Evolutionary conservation across 2,329 filamentous ascomycete genomes (phyloP).

Genomic region (Neophaeococcomyces mojaviensis): DNA sequence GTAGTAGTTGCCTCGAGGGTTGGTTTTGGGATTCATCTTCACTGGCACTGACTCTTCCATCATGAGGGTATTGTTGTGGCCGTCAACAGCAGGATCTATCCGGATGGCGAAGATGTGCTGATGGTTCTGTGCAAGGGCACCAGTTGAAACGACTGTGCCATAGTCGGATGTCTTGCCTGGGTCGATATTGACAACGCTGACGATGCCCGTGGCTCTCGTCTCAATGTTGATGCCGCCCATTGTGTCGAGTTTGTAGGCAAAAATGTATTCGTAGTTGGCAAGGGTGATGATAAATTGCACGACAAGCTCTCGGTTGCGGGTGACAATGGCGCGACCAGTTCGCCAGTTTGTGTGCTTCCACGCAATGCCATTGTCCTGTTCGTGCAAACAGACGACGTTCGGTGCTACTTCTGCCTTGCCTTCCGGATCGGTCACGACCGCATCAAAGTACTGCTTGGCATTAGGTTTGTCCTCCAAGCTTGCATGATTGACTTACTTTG

Average conservation of each 20-base stretch:
- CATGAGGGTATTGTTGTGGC: slow-evolving; percentile 46
- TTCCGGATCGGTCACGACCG: slow-evolving; percentile 44
- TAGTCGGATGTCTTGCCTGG: slow-evolving; percentile 47
- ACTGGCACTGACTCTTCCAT: slow-evolving; percentile 47
- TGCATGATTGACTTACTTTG: slow-evolving; percentile 30
- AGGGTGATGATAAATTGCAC: slow-evolving; percentile 62
- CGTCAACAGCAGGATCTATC: slow-evolving; percentile 58
- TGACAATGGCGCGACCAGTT: slow-evolving; percentile 55
- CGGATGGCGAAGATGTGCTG: slow-evolving; percentile 62
- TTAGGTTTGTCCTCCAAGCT: background rate
- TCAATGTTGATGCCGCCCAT: slow-evolving; percentile 55
- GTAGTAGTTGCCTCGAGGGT: slow-evolving; percentile 57
- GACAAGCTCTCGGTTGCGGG: slow-evolving; percentile 55
- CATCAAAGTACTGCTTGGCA: slow-evolving; percentile 48
- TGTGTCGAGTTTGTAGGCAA: slow-evolving; percentile 58
- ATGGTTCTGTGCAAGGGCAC: slow-evolving; percentile 61
- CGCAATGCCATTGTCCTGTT: slow-evolving; percentile 61
- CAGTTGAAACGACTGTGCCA: slow-evolving; percentile 57
- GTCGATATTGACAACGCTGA: slow-evolving; percentile 55
- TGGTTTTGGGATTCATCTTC: slow-evolving; percentile 45
- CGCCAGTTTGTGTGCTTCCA: slow-evolving; percentile 68
- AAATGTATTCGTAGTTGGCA: slow-evolving; percentile 64
- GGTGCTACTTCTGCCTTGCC: slow-evolving; percentile 46
- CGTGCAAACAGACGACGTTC: slow-evolving; percentile 62
- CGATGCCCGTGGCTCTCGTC: slow-evolving; percentile 58